Base-by-base conservation (phyloP, 768 basidiomycete species). In the Russula emetica region DNA sequence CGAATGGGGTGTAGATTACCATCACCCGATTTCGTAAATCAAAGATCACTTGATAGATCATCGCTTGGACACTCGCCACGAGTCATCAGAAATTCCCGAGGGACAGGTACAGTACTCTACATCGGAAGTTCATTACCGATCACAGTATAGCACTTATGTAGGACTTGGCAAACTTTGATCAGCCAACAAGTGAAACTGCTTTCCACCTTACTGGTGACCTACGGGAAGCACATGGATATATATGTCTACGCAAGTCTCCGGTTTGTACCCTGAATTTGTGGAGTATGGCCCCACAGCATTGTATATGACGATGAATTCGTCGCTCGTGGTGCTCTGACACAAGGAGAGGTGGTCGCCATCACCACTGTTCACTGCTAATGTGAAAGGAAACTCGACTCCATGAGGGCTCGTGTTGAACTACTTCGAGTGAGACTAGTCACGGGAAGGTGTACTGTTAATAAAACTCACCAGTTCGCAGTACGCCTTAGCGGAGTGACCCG, bases 351-450 rank as follows among this genome's bases (percentile, higher is more conserved):
- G 10, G 18, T 55, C 32, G 53, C 53, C 28, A 53, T 47, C 60
- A n/a, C 60, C 60, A 11, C 53, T 24, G 24, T 55, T 44, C 10
- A 64, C 38, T 26, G 57, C 57, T 5, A 60, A 51, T 5, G 14
- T 16, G 16, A 16, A 42, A 9, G 62, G 56, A 40, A 44, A 58
- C 38, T 52, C 26, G n/a, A 6, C 7, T 11, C 62, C 62, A 40
- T 53, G 40, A 3, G 62, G 50, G 51, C 50, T 59, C 2, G 62
- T 59, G 20, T 54, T 54, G 24, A 54, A 64, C 63, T 64, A n/a
- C 4, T 22, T 20, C n/a, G 2, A 2, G n/a, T 34, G 36, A 18
- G 28, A 16, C 49, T 3, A 4, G 22, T 52, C 28, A 34, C 42
- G 30, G 20, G 28, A 13, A 16, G 6, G n/a, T 7, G 40, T 24